phyloP scores from a whole-genome alignment of 176 grass and related monocot genomes.

The Stipa capillata region DNA sequence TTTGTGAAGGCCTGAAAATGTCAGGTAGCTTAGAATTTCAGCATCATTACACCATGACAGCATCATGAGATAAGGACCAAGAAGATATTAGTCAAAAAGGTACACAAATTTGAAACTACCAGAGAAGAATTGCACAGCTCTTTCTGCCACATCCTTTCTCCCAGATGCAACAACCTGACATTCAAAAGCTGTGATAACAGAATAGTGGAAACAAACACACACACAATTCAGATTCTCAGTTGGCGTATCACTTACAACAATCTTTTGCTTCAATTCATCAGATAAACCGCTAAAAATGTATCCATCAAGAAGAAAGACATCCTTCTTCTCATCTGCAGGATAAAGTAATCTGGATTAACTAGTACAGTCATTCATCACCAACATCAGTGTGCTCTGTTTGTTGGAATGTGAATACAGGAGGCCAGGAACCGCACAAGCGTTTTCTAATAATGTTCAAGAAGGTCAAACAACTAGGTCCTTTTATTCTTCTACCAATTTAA shows the following conservation, averaged over 20 bases:
- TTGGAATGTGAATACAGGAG: not conserved
- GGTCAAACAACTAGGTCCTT: not conserved
- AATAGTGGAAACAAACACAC: not conserved
- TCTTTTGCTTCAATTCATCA: slow-evolving; percentile 52
- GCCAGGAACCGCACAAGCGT: not conserved
- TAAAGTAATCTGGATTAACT: not conserved
- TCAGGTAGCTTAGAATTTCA: slow-evolving; percentile 14
- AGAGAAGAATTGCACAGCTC: slow-evolving; percentile 42
- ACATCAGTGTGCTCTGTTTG: not conserved
- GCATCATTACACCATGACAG: not conserved
- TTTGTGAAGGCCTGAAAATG: slow-evolving; percentile 55
- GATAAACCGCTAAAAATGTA: slow-evolving; percentile 63
- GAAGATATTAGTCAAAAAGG: not conserved
- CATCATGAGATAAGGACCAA: not conserved
- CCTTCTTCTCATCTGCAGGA: slow-evolving; percentile 48
- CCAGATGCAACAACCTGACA: slow-evolving; percentile 79
- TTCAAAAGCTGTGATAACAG: slow-evolving; percentile 12
- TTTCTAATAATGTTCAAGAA: not conserved
- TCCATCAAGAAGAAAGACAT: slow-evolving; percentile 50
- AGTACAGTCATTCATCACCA: not conserved
- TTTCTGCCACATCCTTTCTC: slow-evolving; percentile 40
- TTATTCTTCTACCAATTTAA: not conserved
- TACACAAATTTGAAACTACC: slow-evolving; percentile 31
- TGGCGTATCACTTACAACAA: slow-evolving; percentile 50
- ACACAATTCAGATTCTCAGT: not conserved